Conservation (phyloP, 2,329 filamentous ascomycete genomes). For the Beauveria scarabaeidicola region DNA sequence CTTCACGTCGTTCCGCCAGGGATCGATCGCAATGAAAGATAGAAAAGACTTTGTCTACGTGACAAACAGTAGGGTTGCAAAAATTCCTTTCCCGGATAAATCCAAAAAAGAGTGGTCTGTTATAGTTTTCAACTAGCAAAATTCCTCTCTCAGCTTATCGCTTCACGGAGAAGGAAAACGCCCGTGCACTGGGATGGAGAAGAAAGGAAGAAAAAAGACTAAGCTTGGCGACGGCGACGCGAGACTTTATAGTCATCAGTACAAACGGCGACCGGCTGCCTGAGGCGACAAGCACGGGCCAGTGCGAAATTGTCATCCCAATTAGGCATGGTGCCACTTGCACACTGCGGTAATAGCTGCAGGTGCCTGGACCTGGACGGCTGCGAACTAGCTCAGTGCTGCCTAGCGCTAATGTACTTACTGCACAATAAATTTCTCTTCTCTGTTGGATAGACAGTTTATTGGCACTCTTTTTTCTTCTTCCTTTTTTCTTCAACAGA, state of each 20-base stretch:
- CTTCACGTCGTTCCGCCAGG: constrained; percentile 30
- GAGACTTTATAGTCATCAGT: constrained; percentile 26
- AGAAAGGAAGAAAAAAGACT: constrained; percentile 33
- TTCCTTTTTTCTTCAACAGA: too few species aligned
- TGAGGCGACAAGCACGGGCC: constrained; percentile 7
- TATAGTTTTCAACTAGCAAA: constrained; percentile 86
- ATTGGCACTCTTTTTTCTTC: too few species aligned
- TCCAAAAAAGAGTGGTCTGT: constrained; percentile 60
- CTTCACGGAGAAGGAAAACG: constrained; percentile 53
- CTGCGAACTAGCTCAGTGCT: background rate
- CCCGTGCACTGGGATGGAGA: constrained; percentile 57
- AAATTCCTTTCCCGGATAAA: constrained; percentile 63
- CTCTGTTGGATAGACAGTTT: too few species aligned
- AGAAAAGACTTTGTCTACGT: constrained; percentile 16
- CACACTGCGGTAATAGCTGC: background rate
- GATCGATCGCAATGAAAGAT: constrained; percentile 34
- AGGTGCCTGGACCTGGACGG: constrained; percentile 4
- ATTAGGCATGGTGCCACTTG: background rate
- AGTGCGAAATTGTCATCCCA: constrained; percentile 2
- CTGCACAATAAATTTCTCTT: too few species aligned
- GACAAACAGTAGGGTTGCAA: constrained; percentile 41
- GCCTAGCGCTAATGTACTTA: background rate
- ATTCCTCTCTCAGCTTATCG: constrained; percentile 69
- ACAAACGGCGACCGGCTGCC: background rate
- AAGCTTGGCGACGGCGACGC: constrained; percentile 19